Conservation (phyloP, 139 green algal species). For the Dunaliella sp. region DNA sequence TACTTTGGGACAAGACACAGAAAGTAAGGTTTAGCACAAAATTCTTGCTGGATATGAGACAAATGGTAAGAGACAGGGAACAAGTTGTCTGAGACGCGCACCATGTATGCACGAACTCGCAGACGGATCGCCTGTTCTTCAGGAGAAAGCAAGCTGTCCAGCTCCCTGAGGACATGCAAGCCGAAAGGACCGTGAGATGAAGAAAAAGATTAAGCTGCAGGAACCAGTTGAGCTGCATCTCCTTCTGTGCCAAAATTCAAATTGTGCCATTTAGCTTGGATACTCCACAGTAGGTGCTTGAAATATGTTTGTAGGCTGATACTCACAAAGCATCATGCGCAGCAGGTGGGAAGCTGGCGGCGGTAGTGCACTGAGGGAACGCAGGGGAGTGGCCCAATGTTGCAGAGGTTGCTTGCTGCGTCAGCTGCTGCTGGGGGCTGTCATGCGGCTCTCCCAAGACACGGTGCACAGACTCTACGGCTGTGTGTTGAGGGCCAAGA, state of each 20-base stretch:
- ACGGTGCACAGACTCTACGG: neutral
- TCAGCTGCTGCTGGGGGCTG: neutral
- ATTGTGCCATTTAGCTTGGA: too few species aligned
- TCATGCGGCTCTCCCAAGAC: neutral
- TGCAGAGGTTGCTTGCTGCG: neutral
- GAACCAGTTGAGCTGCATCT: too few species aligned
- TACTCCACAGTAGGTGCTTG: too few species aligned
- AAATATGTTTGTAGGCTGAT: neutral
- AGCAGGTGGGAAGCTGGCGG: conserved; percentile 63
- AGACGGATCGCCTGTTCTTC: conserved; percentile 64
- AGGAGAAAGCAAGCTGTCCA: conserved; percentile 70
- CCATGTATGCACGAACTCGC: conserved; percentile 70
- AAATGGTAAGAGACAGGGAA: too few species aligned
- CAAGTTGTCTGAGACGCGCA: too few species aligned
- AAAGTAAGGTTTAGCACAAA: neutral
- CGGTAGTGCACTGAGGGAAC: conserved; percentile 59
- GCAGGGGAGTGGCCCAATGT: conserved; percentile 14
- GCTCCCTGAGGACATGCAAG: neutral
- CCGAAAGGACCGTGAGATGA: too few species aligned
- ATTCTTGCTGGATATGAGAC: too few species aligned
- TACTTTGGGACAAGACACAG: neutral
- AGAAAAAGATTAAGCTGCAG: too few species aligned
- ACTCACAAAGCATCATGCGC: conserved; percentile 60
- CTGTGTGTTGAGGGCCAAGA: neutral
- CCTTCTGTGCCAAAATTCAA: too few species aligned